These are phyloP conservation scores for Trifolium dubium DNA, from an alignment of 306 rosid genomes.

Conservation along the genomic window DNA sequence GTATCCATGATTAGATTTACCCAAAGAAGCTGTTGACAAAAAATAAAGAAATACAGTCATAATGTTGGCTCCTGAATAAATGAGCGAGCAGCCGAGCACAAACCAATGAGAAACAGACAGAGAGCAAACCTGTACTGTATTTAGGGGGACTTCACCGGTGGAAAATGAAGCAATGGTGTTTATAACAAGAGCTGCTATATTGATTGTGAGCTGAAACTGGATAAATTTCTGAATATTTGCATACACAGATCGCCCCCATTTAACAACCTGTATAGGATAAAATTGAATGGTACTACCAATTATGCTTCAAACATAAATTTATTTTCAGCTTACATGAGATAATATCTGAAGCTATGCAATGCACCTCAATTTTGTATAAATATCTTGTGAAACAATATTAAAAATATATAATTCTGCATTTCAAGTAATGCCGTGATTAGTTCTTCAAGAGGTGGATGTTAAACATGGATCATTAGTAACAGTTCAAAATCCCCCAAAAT, in stretches of 20 bases:
- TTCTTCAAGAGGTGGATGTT: too few relatives aligned
- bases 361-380: too few relatives aligned
- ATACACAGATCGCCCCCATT: conserved; percentile 96
- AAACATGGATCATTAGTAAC: too few relatives aligned
- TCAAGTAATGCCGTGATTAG: too few relatives aligned
- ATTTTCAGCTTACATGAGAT: conserved; percentile 5
- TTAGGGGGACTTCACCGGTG: conserved; percentile 87
- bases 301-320: conserved; percentile 27
- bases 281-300: conserved; percentile 3
- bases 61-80: conserved; percentile 22
- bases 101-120: conserved; percentile 21
- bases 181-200: conserved; percentile 90
- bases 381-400: too few relatives aligned
- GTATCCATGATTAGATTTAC: conserved; percentile 99
- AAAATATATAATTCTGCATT: too few relatives aligned
- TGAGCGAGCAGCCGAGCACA: conserved; percentile 30
- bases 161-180: conserved; percentile 89
- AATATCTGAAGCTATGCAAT: neutral
- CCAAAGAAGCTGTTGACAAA: conserved; percentile 84
- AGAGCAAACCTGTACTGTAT: conserved; percentile 89
- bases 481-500: too few relatives aligned
- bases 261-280: conserved; percentile 72
- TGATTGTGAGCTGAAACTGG: conserved; percentile 96
- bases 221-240: conserved; percentile 98
- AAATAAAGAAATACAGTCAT: conserved; percentile 32